These are phyloP conservation scores for Psilocybe sp. DNA, from an alignment of 768 basidiomycete species.

Conservation along the genomic window DNA sequence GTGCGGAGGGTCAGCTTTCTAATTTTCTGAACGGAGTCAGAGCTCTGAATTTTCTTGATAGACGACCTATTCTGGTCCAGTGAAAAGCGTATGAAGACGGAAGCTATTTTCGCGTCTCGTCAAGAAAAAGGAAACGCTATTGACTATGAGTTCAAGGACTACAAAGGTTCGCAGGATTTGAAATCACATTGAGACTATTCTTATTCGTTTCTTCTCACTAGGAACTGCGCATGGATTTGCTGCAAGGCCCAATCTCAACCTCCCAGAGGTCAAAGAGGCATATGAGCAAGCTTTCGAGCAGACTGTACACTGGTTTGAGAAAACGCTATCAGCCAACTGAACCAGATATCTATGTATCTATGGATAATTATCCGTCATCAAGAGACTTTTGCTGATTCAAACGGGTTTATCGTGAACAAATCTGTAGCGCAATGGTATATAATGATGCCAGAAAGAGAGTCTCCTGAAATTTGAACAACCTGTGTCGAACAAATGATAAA, in stretches of 20 bases:
- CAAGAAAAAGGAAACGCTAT: slow-evolving; percentile 28
- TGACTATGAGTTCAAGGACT: slow-evolving; percentile 41
- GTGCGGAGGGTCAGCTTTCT: slow-evolving; percentile 30
- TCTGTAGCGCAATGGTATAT: too few species aligned
- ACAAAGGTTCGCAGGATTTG: slow-evolving; percentile 38
- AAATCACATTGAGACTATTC: too few species aligned
- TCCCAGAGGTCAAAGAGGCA: slow-evolving; percentile 36
- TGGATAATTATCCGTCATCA: too few species aligned
- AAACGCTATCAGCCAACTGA: slow-evolving; percentile 11
- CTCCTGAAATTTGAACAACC: too few species aligned
- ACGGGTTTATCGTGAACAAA: too few species aligned
- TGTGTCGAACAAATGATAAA: too few species aligned
- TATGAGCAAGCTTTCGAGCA: slow-evolving; percentile 38
- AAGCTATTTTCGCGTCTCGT: slow-evolving; percentile 29
- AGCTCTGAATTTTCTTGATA: slow-evolving; percentile 5
- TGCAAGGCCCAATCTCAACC: slow-evolving; percentile 32
- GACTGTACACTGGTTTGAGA: slow-evolving; percentile 40
- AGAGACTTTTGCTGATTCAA: too few species aligned
- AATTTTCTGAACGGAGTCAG: background rate
- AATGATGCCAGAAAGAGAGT: too few species aligned
- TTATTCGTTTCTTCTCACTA: slow-evolving; percentile 7
- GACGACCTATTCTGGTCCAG: slow-evolving; percentile 33
- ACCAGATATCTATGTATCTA: too few species aligned
- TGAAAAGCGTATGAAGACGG: slow-evolving; percentile 25
- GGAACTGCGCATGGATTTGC: slow-evolving; percentile 44